Conservation (phyloP, 164 flowering plant species). For the Buxus sempervirens region DNA sequence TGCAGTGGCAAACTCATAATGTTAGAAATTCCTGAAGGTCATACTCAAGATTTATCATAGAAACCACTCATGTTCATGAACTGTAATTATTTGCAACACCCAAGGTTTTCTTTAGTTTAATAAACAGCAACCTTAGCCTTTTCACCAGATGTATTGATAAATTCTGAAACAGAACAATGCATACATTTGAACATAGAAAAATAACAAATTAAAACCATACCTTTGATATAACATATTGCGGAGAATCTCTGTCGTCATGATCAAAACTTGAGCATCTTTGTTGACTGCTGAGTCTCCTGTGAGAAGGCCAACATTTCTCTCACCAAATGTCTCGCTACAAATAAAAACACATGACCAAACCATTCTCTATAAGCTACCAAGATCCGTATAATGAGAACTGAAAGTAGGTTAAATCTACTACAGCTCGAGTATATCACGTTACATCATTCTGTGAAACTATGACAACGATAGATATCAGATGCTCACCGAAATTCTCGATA, state of each 20-base stretch:
- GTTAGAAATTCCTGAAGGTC: too few species aligned
- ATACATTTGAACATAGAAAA: not conserved
- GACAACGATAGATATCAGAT: not conserved
- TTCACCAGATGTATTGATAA: too few species aligned
- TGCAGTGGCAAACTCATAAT: too few species aligned
- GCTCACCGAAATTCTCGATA: conserved; percentile 80
- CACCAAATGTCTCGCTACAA: conserved; percentile 83
- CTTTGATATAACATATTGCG: conserved; percentile 95
- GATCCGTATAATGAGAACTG: not conserved
- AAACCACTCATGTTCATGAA: too few species aligned
- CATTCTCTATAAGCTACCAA: not conserved
- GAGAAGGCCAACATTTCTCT: conserved; percentile 83
- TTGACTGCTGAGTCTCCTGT: conserved; percentile 93
- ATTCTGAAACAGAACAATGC: not conserved
- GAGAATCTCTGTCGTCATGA: conserved; percentile 96
- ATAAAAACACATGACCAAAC: not conserved
- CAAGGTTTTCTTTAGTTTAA: too few species aligned
- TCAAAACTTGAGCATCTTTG: conserved; percentile 79
- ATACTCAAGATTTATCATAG: too few species aligned
- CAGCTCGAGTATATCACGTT: not conserved
- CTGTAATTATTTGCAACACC: too few species aligned
- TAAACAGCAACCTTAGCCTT: too few species aligned
- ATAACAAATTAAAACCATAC: conserved; percentile 24
- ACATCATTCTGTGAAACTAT: not conserved
- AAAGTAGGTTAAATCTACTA: not conserved